Conservation (phyloP, 495 filamentous ascomycete species). For the Aspergillus ellipticus region DNA sequence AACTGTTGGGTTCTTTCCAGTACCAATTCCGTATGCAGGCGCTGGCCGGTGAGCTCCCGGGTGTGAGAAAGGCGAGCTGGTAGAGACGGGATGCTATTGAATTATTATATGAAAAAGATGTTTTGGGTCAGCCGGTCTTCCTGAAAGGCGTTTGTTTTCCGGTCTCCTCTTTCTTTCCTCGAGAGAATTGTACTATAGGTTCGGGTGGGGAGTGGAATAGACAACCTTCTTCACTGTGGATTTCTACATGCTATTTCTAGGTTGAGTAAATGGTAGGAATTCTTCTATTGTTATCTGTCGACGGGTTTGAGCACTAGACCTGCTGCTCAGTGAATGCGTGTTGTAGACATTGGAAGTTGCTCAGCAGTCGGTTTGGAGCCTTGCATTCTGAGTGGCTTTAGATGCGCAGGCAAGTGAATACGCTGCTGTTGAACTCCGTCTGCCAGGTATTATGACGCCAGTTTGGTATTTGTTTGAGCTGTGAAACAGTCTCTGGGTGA, state of each 20-base stretch:
- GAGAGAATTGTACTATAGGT: constrained; percentile 36
- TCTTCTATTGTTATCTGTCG: too few relatives aligned
- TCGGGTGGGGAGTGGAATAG: constrained; percentile 6
- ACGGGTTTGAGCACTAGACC: too few relatives aligned
- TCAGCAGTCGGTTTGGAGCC: too few relatives aligned
- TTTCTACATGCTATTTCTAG: background rate
- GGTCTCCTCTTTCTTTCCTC: constrained; percentile 13
- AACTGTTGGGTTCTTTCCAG: constrained; percentile 39
- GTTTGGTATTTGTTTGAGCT: background rate
- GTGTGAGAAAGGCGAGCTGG: constrained; percentile 96
- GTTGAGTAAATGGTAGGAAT: background rate
- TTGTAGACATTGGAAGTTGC: too few relatives aligned
- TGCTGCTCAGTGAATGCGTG: too few relatives aligned
- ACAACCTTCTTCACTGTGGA: background rate
- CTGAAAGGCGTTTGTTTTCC: constrained; percentile 30
- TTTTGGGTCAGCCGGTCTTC: constrained; percentile 20
- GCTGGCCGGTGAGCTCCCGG: constrained; percentile 80
- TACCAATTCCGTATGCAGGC: constrained; percentile 91
- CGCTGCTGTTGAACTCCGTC: too few relatives aligned
- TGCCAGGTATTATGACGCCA: too few relatives aligned
- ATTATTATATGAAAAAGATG: constrained; percentile 10
- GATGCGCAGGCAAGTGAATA: too few relatives aligned
- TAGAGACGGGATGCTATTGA: constrained; percentile 30
- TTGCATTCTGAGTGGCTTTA: too few relatives aligned
- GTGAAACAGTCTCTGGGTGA: background rate